Evolutionary conservation across 2,329 filamentous ascomycete genomes (phyloP).

Genomic region (Fusarium sp.): DNA sequence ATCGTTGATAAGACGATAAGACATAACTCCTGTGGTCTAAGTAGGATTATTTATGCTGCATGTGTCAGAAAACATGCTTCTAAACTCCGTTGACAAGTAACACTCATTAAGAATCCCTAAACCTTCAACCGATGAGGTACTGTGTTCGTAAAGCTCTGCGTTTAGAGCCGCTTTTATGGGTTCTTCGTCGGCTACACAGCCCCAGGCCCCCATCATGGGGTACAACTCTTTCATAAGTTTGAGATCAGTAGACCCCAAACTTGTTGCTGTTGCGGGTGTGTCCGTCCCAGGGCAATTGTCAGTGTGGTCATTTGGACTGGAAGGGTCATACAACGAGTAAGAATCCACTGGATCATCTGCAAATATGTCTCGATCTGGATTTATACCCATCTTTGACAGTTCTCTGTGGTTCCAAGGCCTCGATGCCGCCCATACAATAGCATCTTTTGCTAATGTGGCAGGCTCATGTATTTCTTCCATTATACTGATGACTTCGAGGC

Average conservation of each 20-base stretch:
- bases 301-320: neutral
- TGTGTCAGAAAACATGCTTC: neutral
- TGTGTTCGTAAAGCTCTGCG: neutral
- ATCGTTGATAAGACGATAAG: too few species aligned
- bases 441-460: neutral
- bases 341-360: neutral
- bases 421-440: neutral
- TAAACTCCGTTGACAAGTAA: neutral
- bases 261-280: neutral
- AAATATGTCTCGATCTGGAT: neutral
- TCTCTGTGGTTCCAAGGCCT: neutral
- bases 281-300: neutral
- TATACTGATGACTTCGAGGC: neutral
- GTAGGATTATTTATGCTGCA: neutral
- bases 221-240: neutral
- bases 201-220: neutral
- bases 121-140: neutral
- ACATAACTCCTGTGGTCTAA: fast-evolving
- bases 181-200: neutral
- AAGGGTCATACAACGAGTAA: neutral
- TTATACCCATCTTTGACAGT: neutral
- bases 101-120: neutral
- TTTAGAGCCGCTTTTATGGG: neutral
- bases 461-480: neutral
- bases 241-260: neutral